Base-by-base conservation (phyloP, 2,329 filamentous ascomycete genomes). In the Talaromyces sp. region DNA sequence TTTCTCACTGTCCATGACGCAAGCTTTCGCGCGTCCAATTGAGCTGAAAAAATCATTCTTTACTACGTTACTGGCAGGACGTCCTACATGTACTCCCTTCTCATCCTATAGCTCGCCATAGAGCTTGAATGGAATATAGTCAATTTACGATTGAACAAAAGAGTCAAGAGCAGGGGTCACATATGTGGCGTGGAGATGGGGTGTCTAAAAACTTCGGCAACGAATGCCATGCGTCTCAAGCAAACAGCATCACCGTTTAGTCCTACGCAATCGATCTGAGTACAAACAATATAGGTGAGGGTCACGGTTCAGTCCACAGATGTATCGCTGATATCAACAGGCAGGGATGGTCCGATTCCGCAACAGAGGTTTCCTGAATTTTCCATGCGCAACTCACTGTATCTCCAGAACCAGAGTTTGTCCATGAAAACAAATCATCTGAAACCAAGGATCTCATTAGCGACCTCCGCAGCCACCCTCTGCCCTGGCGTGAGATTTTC, bases 141-240 rank as follows among this genome's bases (percentile, higher is more conserved):
- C 8, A 3, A n/a, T 21, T 21, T 3, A 6, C 3, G 28, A 28
- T 3, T 28, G 3, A 28, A 28, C 6, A 6, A 28, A 28, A 28
- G 28, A 6, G 28, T 6, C 28, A 28, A 28, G n/a, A n/a, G n/a
- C 28, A 25, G 86, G 77, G 72, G 37, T 16, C n/a, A 16, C 5
- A n/a, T 40, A n/a, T 40, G 14, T 40, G 6, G 14, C 8, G 7
- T n/a, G 16, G 7, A n/a, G 37, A 40, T 40, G 6, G n/a, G 64
- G 66, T 77, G 4, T 71, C 69, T 12, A 66, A 66, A 1, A 70
- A 65, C 5, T 67, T 66, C n/a, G 68, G 68, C 39, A 72, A 72
- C 70, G 28, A 71, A 75, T 2, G 75, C 77, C 35, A 73, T 73
- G 60, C 67, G 75, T 16, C 69, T 77, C 0, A 68, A 73, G 64